These are phyloP conservation scores for Petrea volubilis DNA, from an alignment of 257 asterid genomes.

Conservation along the genomic window DNA sequence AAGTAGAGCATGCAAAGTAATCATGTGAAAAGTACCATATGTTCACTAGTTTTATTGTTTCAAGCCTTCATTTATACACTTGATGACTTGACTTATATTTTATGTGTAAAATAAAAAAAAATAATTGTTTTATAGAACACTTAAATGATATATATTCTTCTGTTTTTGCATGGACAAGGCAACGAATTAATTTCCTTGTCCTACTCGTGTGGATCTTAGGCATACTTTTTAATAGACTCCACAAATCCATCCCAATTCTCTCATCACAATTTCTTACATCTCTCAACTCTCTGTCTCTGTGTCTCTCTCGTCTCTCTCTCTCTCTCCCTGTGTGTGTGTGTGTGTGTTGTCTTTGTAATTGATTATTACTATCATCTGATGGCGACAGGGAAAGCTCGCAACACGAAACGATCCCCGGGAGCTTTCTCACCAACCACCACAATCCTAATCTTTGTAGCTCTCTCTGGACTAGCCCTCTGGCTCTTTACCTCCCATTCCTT, in stretches of 20 bases:
- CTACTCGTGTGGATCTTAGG: conserved; percentile 46
- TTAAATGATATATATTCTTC: too few species aligned
- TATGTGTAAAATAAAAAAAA: too few species aligned
- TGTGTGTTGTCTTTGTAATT: neutral
- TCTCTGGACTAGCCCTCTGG: conserved; percentile 66
- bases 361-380: conserved; percentile 7
- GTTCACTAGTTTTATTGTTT: too few species aligned
- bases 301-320: neutral
- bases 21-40: too few species aligned
- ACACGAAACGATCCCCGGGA: conserved; percentile 50
- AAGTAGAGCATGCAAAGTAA: too few species aligned
- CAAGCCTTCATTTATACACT: too few species aligned
- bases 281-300: neutral
- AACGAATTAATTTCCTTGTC: conserved; percentile 56
- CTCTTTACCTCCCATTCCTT: conserved; percentile 55
- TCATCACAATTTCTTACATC: neutral
- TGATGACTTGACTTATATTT: too few species aligned
- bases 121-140: too few species aligned
- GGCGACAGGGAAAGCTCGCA: conserved; percentile 50
- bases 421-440: conserved; percentile 53
- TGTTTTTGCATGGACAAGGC: neutral
- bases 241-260: conserved; percentile 11
- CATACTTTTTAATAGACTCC: neutral
- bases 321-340: neutral
- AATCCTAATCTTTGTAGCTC: conserved; percentile 47